Evolutionary conservation across 108 stramenopile genomes (phyloP).

Genomic region (Fragilaria radians): DNA sequence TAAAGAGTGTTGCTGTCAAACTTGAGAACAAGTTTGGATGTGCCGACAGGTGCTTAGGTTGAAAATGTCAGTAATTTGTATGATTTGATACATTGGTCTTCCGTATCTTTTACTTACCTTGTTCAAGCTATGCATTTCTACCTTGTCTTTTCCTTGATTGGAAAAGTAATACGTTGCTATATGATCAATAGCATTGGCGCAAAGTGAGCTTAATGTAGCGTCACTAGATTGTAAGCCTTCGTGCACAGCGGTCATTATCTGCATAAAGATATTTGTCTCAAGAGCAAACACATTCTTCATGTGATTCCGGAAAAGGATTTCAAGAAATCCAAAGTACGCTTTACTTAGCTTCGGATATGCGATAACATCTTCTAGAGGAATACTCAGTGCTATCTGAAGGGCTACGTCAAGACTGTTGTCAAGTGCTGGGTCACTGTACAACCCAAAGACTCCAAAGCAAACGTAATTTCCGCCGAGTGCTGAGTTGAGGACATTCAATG

Average conservation of each 20-base stretch:
- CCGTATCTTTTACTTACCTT: slow-evolving; percentile 35
- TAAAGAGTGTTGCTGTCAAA: slow-evolving; percentile 93
- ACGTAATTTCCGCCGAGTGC: slow-evolving; percentile 95
- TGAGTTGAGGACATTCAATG: slow-evolving; percentile 85
- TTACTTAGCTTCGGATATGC: slow-evolving; percentile 95
- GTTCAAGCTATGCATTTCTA: slow-evolving; percentile 75
- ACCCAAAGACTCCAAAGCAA: slow-evolving; percentile 95
- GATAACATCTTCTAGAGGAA: slow-evolving; percentile 87
- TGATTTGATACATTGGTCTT: background rate
- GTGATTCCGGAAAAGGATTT: slow-evolving; percentile 93
- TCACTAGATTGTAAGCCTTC: slow-evolving; percentile 94
- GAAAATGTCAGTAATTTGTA: background rate
- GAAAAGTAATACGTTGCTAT: slow-evolving; percentile 92
- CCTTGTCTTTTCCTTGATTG: slow-evolving; percentile 84
- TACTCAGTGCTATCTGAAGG: slow-evolving; percentile 79
- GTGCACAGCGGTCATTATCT: slow-evolving; percentile 89
- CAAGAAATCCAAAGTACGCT: slow-evolving; percentile 90
- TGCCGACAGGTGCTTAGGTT: slow-evolving; percentile 61
- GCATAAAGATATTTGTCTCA: slow-evolving; percentile 87
- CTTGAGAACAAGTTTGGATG: slow-evolving; percentile 87
- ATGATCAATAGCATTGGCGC: slow-evolving; percentile 93
- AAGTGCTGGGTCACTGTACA: slow-evolving; percentile 93
- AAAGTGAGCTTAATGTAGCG: slow-evolving; percentile 77
- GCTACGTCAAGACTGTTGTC: slow-evolving; percentile 87
- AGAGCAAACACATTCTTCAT: slow-evolving; percentile 73